Conservation (phyloP, 1,284 basidiomycete species). For the Anthracocystis panici-leucophaei region DNA sequence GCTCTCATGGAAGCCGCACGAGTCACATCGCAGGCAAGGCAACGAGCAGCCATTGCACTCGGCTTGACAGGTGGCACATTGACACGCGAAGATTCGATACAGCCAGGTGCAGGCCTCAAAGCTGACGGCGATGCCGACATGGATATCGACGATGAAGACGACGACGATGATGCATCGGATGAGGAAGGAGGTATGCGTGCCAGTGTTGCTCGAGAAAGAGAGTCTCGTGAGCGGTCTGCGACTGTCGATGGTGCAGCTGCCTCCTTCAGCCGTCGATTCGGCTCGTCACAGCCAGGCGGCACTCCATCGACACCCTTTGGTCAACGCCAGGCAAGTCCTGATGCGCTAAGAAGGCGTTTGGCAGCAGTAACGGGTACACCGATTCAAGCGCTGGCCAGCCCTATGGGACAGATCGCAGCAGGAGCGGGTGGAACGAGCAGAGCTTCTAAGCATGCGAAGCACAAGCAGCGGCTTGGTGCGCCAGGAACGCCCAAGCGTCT, state of each 20-base stretch:
- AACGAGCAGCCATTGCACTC: constrained; percentile 39
- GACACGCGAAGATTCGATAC: constrained; percentile 34
- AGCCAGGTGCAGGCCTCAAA: constrained; percentile 12
- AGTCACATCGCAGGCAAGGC: constrained; percentile 39
- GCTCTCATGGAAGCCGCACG: constrained; percentile 47
- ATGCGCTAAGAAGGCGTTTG: constrained; percentile 39
- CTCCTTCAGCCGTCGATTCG: constrained; percentile 16
- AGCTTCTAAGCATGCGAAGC: constrained; percentile 36
- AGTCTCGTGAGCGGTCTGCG: constrained; percentile 32
- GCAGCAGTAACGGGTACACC: constrained; percentile 46
- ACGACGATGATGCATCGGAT: constrained; percentile 35
- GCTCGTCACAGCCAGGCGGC: constrained; percentile 41
- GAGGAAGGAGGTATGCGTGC: constrained; percentile 23
- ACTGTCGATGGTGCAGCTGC: constrained; percentile 23
- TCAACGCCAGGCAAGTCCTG: constrained; percentile 39
- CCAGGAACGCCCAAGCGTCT: constrained; percentile 47
- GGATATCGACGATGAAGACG: constrained; percentile 39
- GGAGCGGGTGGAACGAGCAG: constrained; percentile 16
- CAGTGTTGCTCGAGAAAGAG: constrained; percentile 19
- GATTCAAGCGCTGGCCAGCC: constrained; percentile 33
- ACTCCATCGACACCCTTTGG: constrained; percentile 43
- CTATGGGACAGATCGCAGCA: constrained; percentile 17
- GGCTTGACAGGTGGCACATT: constrained; percentile 34
- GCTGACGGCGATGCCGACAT: constrained; percentile 25
- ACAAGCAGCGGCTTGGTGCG: constrained; percentile 43